These are phyloP conservation scores for Gonium pectorale DNA, from an alignment of 139 green algal species.

Conservation along the genomic window DNA sequence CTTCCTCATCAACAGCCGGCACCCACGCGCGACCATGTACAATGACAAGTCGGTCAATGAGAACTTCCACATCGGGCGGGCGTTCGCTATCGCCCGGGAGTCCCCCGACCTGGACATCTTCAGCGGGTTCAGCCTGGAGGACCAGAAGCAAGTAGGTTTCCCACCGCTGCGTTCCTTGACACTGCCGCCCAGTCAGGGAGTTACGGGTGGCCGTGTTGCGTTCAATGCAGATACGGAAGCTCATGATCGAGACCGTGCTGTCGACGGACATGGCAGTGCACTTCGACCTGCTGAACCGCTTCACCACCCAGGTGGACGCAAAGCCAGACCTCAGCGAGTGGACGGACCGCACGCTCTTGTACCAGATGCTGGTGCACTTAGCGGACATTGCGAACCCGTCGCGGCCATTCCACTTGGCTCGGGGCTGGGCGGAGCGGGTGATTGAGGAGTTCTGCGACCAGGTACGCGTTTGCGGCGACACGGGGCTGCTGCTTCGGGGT, in stretches of 20 bases:
- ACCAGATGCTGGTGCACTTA: constrained; percentile 73
- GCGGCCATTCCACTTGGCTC: constrained; percentile 65
- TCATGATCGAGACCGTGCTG: constrained; percentile 74
- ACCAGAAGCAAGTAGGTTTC: constrained; percentile 60
- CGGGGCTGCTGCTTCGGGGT: no score
- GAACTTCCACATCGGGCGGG: constrained; percentile 67
- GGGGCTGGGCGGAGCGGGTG: constrained; percentile 69
- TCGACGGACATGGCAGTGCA: constrained; percentile 80
- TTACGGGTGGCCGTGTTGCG: no score
- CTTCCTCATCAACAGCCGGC: constrained; percentile 73
- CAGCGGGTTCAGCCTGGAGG: constrained; percentile 59
- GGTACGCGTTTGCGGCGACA: constrained; percentile 48
- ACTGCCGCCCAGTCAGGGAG: no score
- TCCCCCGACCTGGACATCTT: constrained; percentile 57
- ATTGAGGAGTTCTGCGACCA: constrained; percentile 75
- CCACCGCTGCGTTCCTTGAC: no score
- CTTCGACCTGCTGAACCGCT: constrained; percentile 70
- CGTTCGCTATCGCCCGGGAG: constrained; percentile 63
- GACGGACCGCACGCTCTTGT: constrained; percentile 66
- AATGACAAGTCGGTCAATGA: constrained; percentile 78
- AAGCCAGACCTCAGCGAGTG: constrained; percentile 58
- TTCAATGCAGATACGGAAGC: constrained; percentile 61
- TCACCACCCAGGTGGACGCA: constrained; percentile 53
- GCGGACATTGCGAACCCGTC: constrained; percentile 75
- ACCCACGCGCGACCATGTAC: constrained; percentile 64